A percentile compares a stretch with the other conserved stretches of the same genome.
Conservation (phyloP, 2,329 filamentous ascomycete species). For the Penicillium hordei region DNA sequence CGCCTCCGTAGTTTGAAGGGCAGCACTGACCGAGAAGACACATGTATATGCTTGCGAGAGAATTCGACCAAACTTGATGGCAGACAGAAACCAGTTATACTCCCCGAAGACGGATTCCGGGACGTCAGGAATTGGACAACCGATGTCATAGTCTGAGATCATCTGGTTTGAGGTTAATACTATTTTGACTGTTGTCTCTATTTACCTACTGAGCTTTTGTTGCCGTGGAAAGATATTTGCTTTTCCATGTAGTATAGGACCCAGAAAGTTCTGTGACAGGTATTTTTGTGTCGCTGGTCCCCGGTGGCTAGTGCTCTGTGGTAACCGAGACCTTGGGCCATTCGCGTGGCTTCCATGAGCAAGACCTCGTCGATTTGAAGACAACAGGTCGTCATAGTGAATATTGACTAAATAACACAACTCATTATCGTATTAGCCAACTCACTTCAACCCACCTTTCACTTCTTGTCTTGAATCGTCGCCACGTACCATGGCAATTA, state of each 20-base stretch:
- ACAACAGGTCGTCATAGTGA: constrained; percentile 36
- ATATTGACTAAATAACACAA: constrained; percentile 33
- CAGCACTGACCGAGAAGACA: constrained; percentile 40
- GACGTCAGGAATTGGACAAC: constrained; percentile 27
- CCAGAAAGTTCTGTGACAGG: constrained; percentile 38
- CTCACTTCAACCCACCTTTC: background rate
- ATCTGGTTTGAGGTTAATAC: background rate
- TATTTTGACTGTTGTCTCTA: background rate
- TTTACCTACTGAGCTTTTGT: constrained; percentile 34
- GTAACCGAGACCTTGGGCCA: constrained; percentile 33
- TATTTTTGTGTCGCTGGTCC: constrained; percentile 10
- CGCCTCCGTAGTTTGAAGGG: constrained; percentile 15
- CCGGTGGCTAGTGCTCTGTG: background rate
- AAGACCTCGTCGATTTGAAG: constrained; percentile 37
- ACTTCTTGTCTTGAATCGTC: too few species aligned
- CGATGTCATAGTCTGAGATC: background rate
- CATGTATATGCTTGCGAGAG: constrained; percentile 35
- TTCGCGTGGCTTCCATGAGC: constrained; percentile 37
- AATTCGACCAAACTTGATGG: constrained; percentile 33
- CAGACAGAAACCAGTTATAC: constrained; percentile 40
- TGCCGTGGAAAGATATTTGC: constrained; percentile 30
- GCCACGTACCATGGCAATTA: background rate
- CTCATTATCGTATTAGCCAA: background rate
- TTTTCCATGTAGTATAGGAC: constrained; percentile 45
- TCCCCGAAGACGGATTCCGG: constrained; percentile 35